phyloP scores from a whole-genome alignment of 2,329 filamentous ascomycete species.

The Ustilaginoidea virens region DNA sequence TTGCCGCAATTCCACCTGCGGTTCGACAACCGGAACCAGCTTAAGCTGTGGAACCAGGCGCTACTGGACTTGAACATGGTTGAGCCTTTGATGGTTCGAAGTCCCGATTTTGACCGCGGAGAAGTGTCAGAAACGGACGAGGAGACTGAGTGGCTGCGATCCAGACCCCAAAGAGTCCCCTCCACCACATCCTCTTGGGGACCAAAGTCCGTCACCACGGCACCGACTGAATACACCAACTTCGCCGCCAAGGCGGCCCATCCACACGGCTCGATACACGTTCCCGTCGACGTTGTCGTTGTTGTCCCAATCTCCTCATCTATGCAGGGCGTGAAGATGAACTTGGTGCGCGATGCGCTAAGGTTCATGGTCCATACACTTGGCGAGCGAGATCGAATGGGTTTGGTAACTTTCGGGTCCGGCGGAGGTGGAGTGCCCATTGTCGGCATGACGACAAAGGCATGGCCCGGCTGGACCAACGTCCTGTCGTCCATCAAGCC shows the following conservation, averaged over 20 bases:
- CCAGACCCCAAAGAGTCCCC: conserved; percentile 53
- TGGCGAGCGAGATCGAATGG: conserved; percentile 91
- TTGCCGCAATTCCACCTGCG: conserved; percentile 87
- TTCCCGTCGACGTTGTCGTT: conserved; percentile 88
- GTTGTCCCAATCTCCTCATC: conserved; percentile 95
- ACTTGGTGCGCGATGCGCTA: conserved; percentile 76
- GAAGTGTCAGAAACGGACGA: conserved; percentile 76
- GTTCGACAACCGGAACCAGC: conserved; percentile 68
- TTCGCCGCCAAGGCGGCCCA: conserved; percentile 35
- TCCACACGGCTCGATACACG: conserved; percentile 48
- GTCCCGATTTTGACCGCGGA: conserved; percentile 61
- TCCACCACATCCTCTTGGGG: conserved; percentile 75
- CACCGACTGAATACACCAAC: conserved; percentile 81
- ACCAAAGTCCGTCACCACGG: conserved; percentile 69
- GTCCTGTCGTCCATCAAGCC: conserved; percentile 78
- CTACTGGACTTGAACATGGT: conserved; percentile 68
- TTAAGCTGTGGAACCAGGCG: conserved; percentile 83
- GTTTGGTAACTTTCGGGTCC: conserved; percentile 90
- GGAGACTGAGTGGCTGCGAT: conserved; percentile 61
- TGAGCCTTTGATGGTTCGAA: conserved; percentile 47
- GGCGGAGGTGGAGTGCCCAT: conserved; percentile 85
- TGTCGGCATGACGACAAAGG: conserved; percentile 95
- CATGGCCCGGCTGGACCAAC: conserved; percentile 82
- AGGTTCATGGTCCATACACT: conserved; percentile 83
- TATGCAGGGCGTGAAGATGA: conserved; percentile 99